Conservation (phyloP, 495 filamentous ascomycete genomes). For the Pseudomonodictys pantanalensis region DNA sequence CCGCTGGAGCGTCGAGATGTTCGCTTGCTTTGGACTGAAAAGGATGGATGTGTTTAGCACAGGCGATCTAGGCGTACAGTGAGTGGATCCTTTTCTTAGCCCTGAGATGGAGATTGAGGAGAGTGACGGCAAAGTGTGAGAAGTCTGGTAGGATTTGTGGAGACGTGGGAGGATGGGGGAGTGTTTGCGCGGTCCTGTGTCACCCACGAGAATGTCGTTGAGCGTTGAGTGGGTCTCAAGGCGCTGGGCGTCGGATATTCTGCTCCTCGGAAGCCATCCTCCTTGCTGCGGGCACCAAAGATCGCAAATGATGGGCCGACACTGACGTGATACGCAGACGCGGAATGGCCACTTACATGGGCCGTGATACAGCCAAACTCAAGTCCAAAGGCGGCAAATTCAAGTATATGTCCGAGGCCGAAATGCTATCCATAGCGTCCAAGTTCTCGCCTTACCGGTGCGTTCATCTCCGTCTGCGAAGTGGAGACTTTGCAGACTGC, state of each 20-base stretch:
- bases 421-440: background rate
- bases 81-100: no score
- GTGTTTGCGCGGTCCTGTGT: no score
- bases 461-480: conserved; percentile 38
- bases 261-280: no score
- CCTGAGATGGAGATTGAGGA: no score
- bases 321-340: conserved; percentile 45
- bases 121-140: no score
- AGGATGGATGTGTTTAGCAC: conserved; percentile 89
- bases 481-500: background rate
- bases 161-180: no score
- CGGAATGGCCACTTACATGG: conserved; percentile 86
- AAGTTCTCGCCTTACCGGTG: conserved; percentile 51
- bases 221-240: no score
- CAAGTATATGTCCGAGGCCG: conserved; percentile 48
- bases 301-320: conserved; percentile 4
- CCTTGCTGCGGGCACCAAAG: no score
- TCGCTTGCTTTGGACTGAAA: conserved; percentile 55
- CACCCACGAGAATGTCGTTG: no score
- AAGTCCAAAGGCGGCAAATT: conserved; percentile 85
- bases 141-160: no score
- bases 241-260: no score
- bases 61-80: conserved; percentile 92
- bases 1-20: conserved; percentile 72
- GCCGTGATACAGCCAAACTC: conserved; percentile 75